These are phyloP conservation scores for Acarospora socialis DNA, from an alignment of 2,329 filamentous ascomycete genomes.

Conservation along the genomic window DNA sequence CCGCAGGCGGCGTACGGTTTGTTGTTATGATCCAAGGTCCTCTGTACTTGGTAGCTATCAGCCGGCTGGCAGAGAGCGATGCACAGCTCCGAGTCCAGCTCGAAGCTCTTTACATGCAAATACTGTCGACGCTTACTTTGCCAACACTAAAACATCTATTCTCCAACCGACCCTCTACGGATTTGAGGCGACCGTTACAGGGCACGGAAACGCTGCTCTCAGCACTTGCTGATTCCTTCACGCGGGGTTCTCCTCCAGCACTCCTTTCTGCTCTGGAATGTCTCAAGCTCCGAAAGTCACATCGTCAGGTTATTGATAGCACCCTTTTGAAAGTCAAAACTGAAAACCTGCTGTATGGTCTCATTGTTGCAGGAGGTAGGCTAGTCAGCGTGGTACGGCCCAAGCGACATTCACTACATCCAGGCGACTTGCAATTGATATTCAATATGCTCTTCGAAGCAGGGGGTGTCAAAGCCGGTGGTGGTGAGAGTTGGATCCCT, in stretches of 20 bases:
- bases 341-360: slow-evolving; percentile 72
- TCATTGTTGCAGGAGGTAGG: slow-evolving; percentile 82
- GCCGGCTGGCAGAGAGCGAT: slow-evolving; percentile 82
- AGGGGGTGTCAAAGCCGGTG: slow-evolving; percentile 75
- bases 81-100: slow-evolving; percentile 73
- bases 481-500: slow-evolving; percentile 96
- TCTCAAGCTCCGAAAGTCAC: slow-evolving; percentile 76
- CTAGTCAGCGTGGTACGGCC: slow-evolving; percentile 91
- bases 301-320: slow-evolving; percentile 75
- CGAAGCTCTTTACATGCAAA: slow-evolving; percentile 95
- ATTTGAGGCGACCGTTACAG: slow-evolving; percentile 75
- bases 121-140: slow-evolving; percentile 83
- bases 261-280: slow-evolving; percentile 86
- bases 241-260: slow-evolving; percentile 75
- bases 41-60: slow-evolving; percentile 86
- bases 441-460: slow-evolving; percentile 99
- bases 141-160: slow-evolving; percentile 80
- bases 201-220: slow-evolving; percentile 85
- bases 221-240: slow-evolving; percentile 87
- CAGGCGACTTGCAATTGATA: slow-evolving; percentile 86
- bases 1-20: slow-evolving; percentile 73
- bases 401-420: slow-evolving; percentile 87
- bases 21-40: slow-evolving; percentile 74
- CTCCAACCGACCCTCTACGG: slow-evolving; percentile 78
- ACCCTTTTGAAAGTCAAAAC: slow-evolving; percentile 66